A percentile compares a stretch with the other conserved stretches of the same genome.
These are phyloP conservation scores for Oleoguttula mirabilis DNA, from an alignment of 495 filamentous ascomycete species.

Conservation along the genomic window DNA sequence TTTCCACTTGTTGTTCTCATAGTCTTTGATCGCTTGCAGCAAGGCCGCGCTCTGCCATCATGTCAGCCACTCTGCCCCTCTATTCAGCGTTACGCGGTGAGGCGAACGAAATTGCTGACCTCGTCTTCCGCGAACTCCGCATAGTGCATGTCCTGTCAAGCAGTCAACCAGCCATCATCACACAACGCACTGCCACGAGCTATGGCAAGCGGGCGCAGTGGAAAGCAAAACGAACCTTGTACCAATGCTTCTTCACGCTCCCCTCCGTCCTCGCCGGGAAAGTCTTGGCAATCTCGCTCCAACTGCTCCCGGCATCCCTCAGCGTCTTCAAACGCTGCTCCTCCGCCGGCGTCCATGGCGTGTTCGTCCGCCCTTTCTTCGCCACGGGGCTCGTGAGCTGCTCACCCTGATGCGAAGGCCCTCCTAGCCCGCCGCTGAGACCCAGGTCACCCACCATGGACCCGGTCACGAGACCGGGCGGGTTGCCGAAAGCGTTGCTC, in stretches of 20 bases:
- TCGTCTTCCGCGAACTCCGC: slow-evolving; percentile 98
- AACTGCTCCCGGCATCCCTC: slow-evolving; percentile 85
- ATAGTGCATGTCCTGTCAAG: slow-evolving; percentile 85
- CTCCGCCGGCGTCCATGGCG: slow-evolving; percentile 91
- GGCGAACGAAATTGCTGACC: slow-evolving; percentile 42
- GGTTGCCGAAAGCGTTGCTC: slow-evolving; percentile 8
- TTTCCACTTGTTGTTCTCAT: slow-evolving; percentile 98
- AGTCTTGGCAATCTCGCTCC: slow-evolving; percentile 97
- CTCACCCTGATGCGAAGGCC: neutral
- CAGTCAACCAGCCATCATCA: slow-evolving; percentile 16
- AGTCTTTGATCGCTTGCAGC: slow-evolving; percentile 91
- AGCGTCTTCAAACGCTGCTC: slow-evolving; percentile 85
- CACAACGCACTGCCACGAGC: slow-evolving; percentile 10
- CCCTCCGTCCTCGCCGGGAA: slow-evolving; percentile 91
- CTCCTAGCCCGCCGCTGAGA: too few species aligned
- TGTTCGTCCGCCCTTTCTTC: slow-evolving; percentile 93
- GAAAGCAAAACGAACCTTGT: slow-evolving; percentile 66
- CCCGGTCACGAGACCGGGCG: slow-evolving; percentile 3
- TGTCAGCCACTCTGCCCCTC: neutral
- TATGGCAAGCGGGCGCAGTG: slow-evolving; percentile 2
- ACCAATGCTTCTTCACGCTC: slow-evolving; percentile 99
- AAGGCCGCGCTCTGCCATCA: slow-evolving; percentile 60
- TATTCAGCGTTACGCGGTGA: slow-evolving; percentile 16
- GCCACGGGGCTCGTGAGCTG: slow-evolving; percentile 42
- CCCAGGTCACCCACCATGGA: slow-evolving; percentile 5